phyloP scores from a whole-genome alignment of 2,329 filamentous ascomycete genomes.

The Dryadomyces quercus-mongolicae region DNA sequence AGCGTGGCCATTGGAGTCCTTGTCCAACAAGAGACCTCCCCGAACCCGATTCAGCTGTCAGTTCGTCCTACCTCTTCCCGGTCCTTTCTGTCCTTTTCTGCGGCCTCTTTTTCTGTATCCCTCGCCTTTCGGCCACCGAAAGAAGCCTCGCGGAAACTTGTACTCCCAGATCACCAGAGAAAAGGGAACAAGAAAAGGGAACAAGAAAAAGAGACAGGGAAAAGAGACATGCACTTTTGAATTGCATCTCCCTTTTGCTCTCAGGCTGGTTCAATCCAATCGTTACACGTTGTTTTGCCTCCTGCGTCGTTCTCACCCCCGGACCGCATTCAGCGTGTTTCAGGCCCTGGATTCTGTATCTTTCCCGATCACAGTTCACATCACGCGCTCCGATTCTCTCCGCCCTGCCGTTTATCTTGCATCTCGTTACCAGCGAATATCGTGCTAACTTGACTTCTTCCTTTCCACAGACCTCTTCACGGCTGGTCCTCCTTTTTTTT shows the following conservation, averaged over 20 bases:
- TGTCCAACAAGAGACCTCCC: constrained; percentile 5
- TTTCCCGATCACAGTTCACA: background rate
- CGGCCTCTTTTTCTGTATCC: background rate
- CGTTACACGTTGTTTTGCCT: background rate
- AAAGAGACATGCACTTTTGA: too few relatives aligned
- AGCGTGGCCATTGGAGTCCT: constrained; percentile 6
- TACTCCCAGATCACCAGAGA: background rate
- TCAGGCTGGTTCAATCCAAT: background rate
- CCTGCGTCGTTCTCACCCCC: background rate
- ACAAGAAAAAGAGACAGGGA: too few relatives aligned
- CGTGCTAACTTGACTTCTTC: background rate
- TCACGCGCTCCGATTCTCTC: background rate
- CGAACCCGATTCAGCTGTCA: constrained; percentile 3
- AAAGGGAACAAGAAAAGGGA: too few relatives aligned
- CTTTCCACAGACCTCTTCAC: background rate
- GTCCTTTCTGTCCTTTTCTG: background rate
- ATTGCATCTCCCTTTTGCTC: background rate
- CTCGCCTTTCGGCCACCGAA: background rate
- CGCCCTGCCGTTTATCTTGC: background rate
- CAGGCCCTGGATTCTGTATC: background rate
- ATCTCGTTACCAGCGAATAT: background rate
- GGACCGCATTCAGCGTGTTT: background rate
- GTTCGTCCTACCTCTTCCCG: constrained; percentile 4
- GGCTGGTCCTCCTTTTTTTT: background rate
- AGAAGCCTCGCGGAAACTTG: background rate